Conservation (phyloP, 2,329 filamentous ascomycete genomes). For the Sclerotinia borealis region DNA sequence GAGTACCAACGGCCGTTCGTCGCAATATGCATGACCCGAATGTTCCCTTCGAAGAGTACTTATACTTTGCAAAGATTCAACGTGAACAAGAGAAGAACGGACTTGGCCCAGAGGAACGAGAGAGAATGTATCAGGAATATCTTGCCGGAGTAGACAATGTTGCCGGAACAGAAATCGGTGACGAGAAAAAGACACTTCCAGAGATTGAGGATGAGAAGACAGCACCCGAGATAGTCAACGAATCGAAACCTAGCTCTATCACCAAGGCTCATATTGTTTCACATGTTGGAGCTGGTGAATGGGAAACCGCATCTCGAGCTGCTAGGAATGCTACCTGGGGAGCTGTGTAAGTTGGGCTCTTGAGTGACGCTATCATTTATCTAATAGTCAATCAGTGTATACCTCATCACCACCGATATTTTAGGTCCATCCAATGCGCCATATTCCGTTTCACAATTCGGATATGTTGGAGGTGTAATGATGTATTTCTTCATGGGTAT, state of each 20-base stretch:
- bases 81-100: slow-evolving; percentile 23
- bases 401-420: slow-evolving; percentile 22
- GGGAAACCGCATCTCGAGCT: slow-evolving; percentile 41
- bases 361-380: background rate
- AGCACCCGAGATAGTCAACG: background rate
- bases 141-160: background rate
- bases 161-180: slow-evolving; percentile 5
- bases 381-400: slow-evolving; percentile 25
- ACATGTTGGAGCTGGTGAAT: slow-evolving; percentile 31
- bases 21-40: slow-evolving; percentile 25
- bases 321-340: slow-evolving; percentile 41
- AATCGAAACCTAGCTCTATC: background rate
- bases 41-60: slow-evolving; percentile 33
- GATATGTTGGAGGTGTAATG: slow-evolving; percentile 10
- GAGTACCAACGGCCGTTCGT: background rate
- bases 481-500: slow-evolving; percentile 22
- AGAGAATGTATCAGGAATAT: slow-evolving; percentile 19
- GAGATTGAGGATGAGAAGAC: background rate
- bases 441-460: slow-evolving; percentile 9
- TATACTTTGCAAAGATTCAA: slow-evolving; percentile 32
- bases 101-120: slow-evolving; percentile 17
- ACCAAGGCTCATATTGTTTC: background rate
- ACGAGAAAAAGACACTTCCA: slow-evolving; percentile 6
- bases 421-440: slow-evolving; percentile 15
- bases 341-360: slow-evolving; percentile 31